These are phyloP conservation scores for Dunaliella primolecta DNA, from an alignment of 139 green algal species.

Conservation along the genomic window DNA sequence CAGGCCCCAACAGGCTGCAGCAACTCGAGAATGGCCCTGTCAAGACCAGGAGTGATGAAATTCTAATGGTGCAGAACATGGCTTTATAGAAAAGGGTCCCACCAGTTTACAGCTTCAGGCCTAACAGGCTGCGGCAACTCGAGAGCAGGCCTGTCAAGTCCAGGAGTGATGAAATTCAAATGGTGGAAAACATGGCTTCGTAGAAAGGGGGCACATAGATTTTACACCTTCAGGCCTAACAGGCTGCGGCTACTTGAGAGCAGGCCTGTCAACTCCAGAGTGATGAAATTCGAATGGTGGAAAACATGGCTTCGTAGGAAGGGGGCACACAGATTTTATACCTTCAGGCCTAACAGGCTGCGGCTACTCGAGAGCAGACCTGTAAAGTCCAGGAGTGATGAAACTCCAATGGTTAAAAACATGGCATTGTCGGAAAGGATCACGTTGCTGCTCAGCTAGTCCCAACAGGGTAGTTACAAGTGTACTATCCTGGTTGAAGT, in stretches of 20 bases:
- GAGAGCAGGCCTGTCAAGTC: neutral
- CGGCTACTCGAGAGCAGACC: conserved; percentile 24
- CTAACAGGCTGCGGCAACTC: conserved; percentile 42
- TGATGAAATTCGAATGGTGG: neutral
- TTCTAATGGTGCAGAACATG: too few relatives aligned
- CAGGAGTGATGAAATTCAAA: neutral
- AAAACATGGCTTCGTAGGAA: too few relatives aligned
- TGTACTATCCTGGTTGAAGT: too few relatives aligned
- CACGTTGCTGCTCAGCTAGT: too few relatives aligned
- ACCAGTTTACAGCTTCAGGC: conserved; percentile 50
- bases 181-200: too few relatives aligned
- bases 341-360: conserved; percentile 45
- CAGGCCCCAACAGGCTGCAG: conserved; percentile 41
- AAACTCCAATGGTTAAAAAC: too few relatives aligned
- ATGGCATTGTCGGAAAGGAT: too few relatives aligned
- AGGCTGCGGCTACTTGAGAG: conserved; percentile 36
- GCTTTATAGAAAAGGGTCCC: too few relatives aligned
- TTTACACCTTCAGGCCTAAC: conserved; percentile 47
- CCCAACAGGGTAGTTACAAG: too few relatives aligned
- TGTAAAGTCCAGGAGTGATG: neutral
- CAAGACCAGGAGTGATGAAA: neutral
- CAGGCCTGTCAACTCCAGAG: neutral
- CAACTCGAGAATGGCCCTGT: conserved; percentile 25
- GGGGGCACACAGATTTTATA: conserved; percentile 56
- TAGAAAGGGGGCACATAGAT: too few relatives aligned